A percentile compares a stretch with the other conserved stretches of the same genome.
phyloP scores from a whole-genome alignment of 2,329 filamentous ascomycete genomes.

The Xylaria polymorpha region DNA sequence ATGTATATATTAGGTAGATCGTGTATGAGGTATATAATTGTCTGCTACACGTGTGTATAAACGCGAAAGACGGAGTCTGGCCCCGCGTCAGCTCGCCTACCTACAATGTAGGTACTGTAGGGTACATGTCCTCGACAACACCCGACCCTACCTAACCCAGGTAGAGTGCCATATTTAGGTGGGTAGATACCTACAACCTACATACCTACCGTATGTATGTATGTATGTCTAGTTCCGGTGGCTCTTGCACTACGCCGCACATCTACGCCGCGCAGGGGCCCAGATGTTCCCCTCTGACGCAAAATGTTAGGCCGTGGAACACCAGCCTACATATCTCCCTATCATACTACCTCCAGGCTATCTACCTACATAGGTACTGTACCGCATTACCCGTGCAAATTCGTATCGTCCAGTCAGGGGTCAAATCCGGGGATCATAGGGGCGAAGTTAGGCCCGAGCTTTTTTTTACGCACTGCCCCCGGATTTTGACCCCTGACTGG shows the following conservation, averaged over 20 bases:
- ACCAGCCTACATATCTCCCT: not conserved
- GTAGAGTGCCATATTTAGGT: not conserved
- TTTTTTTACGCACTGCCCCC: no score
- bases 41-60: not conserved
- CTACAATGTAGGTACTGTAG: not conserved
- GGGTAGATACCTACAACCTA: conserved; percentile 17
- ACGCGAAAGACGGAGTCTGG: not conserved
- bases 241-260: conserved; percentile 32
- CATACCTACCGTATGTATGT: not conserved
- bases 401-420: no score
- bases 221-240: conserved; percentile 3
- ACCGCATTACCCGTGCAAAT: no score
- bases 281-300: conserved; percentile 11
- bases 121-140: no score
- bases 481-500: no score
- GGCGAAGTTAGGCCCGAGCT: no score
- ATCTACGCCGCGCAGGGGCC: not conserved
- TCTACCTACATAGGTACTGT: no score
- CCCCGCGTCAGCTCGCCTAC: conserved; percentile 7
- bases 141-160: no score
- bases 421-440: no score
- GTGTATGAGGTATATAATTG: not conserved
- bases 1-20: not conserved
- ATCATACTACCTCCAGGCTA: no score
- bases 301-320: conserved; percentile 30